Evolutionary conservation across 2,329 filamentous ascomycete species (phyloP).

Genomic region (Nigrospora oryzae): DNA sequence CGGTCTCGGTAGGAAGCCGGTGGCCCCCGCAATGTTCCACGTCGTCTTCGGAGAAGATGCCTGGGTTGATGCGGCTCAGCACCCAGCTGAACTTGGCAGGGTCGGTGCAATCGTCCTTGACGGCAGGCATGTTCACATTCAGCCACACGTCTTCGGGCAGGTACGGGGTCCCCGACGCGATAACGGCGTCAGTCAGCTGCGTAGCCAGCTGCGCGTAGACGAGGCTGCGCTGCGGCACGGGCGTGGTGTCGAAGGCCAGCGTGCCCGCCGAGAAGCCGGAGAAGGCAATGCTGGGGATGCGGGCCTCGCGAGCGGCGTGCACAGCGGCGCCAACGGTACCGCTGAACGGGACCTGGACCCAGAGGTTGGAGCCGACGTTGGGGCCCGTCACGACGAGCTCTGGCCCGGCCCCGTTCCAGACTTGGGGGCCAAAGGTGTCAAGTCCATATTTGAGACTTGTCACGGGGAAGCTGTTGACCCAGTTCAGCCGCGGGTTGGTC

Average conservation of each 20-base stretch:
- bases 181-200: slow-evolving; percentile 45
- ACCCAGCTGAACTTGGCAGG: slow-evolving; percentile 53
- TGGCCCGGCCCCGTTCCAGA: slow-evolving; percentile 42
- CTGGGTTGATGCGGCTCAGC: slow-evolving; percentile 50
- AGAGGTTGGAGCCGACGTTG: slow-evolving; percentile 53
- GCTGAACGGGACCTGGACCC: slow-evolving; percentile 45
- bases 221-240: slow-evolving; percentile 41
- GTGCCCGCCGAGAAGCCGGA: slow-evolving; percentile 42
- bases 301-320: slow-evolving; percentile 43
- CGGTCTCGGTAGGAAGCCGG: slow-evolving; percentile 50
- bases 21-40: slow-evolving; percentile 45
- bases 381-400: slow-evolving; percentile 57
- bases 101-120: slow-evolving; percentile 39
- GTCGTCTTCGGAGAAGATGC: slow-evolving; percentile 44
- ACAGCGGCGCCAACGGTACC: slow-evolving; percentile 60
- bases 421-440: slow-evolving; percentile 40
- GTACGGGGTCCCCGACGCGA: slow-evolving; percentile 51
- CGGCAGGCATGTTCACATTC: slow-evolving; percentile 61
- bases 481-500: slow-evolving; percentile 52
- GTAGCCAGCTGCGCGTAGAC: slow-evolving; percentile 58
- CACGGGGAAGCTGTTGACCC: slow-evolving; percentile 63
- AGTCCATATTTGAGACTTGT: slow-evolving; percentile 58
- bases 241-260: slow-evolving; percentile 44
- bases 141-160: slow-evolving; percentile 52
- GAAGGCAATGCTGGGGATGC: slow-evolving; percentile 62